A percentile compares a stretch with the other conserved stretches of the same genome.
Conservation (phyloP, 176 grass and related monocot species). For the Elymus sibiricus region DNA sequence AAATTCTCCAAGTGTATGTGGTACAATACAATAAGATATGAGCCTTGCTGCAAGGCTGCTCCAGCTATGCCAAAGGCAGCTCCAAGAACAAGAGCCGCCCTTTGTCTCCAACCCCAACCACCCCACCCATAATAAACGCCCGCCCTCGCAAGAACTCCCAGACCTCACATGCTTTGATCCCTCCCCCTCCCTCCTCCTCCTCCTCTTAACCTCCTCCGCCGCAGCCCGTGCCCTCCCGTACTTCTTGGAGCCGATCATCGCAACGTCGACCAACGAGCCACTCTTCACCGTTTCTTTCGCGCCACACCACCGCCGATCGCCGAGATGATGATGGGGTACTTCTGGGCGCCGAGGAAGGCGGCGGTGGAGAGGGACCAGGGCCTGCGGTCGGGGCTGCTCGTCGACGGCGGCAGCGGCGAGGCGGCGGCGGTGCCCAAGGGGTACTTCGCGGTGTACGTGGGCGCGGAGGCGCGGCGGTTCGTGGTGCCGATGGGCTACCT, state of each 20-base stretch:
- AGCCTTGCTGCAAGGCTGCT: background rate
- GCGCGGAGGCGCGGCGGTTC: conserved; percentile 38
- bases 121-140: background rate
- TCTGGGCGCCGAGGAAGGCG: conserved; percentile 34
- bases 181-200: background rate
- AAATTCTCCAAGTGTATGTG: too few species aligned
- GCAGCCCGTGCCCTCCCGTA: background rate
- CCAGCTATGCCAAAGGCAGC: background rate
- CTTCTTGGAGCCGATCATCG: background rate
- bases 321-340: conserved; percentile 36
- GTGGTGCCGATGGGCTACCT: conserved; percentile 62
- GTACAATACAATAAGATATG: background rate
- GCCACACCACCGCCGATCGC: background rate
- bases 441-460: conserved; percentile 64
- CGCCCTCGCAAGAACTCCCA: background rate
- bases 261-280: background rate
- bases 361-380: background rate
- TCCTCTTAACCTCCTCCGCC: background rate
- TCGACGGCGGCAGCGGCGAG: background rate
- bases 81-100: background rate
- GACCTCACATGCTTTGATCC: conserved; percentile 30
- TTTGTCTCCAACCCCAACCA: background rate
- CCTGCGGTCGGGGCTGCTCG: background rate
- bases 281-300: background rate
- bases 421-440: conserved; percentile 42